Evolutionary conservation across 495 filamentous ascomycete species (phyloP), one percentile per base, ranked within the genome.

Genomic region (Aspergillus mulundensis): DNA sequence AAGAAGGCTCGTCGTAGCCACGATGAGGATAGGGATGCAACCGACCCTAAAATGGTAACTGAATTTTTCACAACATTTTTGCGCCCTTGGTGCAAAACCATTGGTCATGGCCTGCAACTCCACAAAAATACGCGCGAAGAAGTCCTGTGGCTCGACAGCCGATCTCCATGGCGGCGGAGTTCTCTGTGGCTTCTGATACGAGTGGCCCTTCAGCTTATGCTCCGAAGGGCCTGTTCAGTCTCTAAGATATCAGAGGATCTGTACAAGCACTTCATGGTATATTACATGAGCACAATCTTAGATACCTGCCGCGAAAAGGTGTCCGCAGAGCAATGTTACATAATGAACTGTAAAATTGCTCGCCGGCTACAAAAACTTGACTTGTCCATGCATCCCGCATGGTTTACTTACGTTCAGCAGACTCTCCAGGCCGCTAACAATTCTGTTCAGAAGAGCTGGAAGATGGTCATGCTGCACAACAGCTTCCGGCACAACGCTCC

Each of bases 41-140:
- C 61, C 0, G 56, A 82, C 38, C 85, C 85, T 0, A 69, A 66
- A 18, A 70, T 87, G 18, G 68, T 87, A 16, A 84, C 81, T 0
- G 77, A 82, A 28, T 65, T 85, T 45, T 61, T 89, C 7, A 70
- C 69, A 3, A 70, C 70, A 0, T 61, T 81, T 24, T 54, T 89
- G 7, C 58, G 62, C 3, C 76, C 74, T 5, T 43, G 77, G 1
- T 82, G 80, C 2, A n/a, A 36, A 0, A 56, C 56, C 6, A 45
- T 64, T 0, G n/a, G n/a, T n/a, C 51, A 67, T 0, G 63, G 68
- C 0, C 5, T 46, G 5, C 66, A 70, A 1, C 70, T 87, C 6
- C 46, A 55, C n/a, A 89, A 88, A 60, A 72, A 77, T 46, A 86
- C 80, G 15, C 74, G 82, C 10, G 84, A 89, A 50, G 82, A 87